Base-by-base conservation (phyloP, 2,329 filamentous ascomycete species). In the Colletotrichum siamense region DNA sequence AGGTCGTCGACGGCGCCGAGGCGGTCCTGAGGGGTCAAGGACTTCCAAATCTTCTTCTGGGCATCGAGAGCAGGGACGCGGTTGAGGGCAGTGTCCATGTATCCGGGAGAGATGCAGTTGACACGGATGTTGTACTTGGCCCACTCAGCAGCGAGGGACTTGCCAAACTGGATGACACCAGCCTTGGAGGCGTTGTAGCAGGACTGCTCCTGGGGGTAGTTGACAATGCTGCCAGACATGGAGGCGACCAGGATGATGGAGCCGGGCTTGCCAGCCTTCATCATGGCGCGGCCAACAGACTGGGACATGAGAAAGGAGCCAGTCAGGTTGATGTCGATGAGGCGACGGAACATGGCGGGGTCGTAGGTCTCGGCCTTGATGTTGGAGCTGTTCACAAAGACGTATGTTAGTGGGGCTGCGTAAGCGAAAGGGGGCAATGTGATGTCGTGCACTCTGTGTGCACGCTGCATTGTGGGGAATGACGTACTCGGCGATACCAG, bases 111-210 rank as follows among this genome's bases (percentile, higher is more conserved):
- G 86, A 96, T 95, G 85, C 92, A 94, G 90, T 97, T 97, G 81
- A 96, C 94, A 49, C 95, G 93, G 82, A 96, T 95, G 80, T 90
- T 89, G 85, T 95, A 90, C 86, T 95, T 94, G 81, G 95, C 94
- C 95, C 95, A 96, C 87, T 97, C 95, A 71, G 94, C 94, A 59
- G 94, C 95, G 28, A 97, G 91, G 5, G 94, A 95, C 88, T 95
- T 95, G 85, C 92, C 94, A 69, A 96, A 90, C 86, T 95, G 93
- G 79, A 95, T 91, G 49, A 96, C 94, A 80, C 92, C 94, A 18
- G 95, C 94, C 90, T 96, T 96, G 85, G 93, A 95, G 34, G 94
- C 94, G 82, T 96, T 96, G 91, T 96, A 96, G 86, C 93, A 95
- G 63, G 89, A 92, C 87, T 96, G 94, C 87, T 95, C 93, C 86